phyloP scores from a whole-genome alignment of 306 rosid genomes.

The Citrullus colocynthis region DNA sequence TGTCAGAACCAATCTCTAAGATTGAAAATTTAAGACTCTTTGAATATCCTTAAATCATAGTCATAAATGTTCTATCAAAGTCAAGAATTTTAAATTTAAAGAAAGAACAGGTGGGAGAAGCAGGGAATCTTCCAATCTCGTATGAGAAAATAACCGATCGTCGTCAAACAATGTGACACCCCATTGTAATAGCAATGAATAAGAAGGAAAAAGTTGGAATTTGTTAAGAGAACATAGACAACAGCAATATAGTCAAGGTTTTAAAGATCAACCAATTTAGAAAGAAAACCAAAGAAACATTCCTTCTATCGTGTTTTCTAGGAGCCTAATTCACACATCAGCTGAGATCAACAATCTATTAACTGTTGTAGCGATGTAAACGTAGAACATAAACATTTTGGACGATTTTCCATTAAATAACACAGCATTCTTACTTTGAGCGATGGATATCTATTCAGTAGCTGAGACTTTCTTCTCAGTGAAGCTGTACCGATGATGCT shows the following conservation, averaged over 20 bases:
- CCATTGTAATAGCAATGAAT: not conserved
- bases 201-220: not conserved
- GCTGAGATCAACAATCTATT: not conserved
- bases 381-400: not conserved
- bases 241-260: not conserved
- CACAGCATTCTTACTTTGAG: conserved; percentile 35
- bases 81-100: not conserved
- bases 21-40: not conserved
- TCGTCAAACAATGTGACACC: not conserved
- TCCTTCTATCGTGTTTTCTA: not conserved
- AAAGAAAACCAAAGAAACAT: not conserved
- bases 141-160: not conserved
- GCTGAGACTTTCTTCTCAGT: conserved; percentile 75
- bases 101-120: not conserved
- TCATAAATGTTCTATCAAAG: not conserved
- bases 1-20: not conserved
- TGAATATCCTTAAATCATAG: not conserved
- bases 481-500: conserved; percentile 78
- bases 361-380: not conserved
- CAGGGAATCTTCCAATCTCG: not conserved
- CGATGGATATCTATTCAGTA: conserved; percentile 66
- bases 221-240: not conserved
- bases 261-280: not conserved
- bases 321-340: not conserved
- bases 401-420: not conserved